A percentile compares a stretch with the other conserved stretches of the same genome.
phyloP scores from a whole-genome alignment of 139 green algal genomes.

The Pseudopediastrum boryanum region DNA sequence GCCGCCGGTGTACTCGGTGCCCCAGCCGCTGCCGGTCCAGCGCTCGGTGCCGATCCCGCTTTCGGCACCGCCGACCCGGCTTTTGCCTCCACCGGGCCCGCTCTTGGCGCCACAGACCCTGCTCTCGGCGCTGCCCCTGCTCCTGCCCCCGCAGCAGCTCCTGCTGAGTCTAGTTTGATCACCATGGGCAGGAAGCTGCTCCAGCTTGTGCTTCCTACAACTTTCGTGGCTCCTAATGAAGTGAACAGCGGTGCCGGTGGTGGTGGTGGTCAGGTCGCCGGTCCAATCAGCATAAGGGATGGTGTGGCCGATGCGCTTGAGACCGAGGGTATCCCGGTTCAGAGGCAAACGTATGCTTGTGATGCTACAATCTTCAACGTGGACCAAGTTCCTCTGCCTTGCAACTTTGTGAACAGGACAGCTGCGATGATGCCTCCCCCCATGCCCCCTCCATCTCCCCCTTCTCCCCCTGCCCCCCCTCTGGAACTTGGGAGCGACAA shows the following conservation, averaged over 20 bases:
- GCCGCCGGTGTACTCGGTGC: neutral
- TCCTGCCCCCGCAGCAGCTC: neutral
- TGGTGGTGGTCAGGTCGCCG: no score
- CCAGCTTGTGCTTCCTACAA: neutral
- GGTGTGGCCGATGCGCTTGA: constrained; percentile 4
- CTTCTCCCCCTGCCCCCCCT: no score
- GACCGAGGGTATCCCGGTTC: constrained; percentile 19
- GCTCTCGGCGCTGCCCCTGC: neutral
- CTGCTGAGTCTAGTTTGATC: neutral
- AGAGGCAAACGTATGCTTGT: constrained; percentile 11
- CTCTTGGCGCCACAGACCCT: neutral
- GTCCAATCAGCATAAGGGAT: constrained; percentile 23
- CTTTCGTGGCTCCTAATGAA: no score
- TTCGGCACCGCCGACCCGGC: neutral
- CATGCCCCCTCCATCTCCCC: no score
- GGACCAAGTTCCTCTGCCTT: constrained; percentile 31
- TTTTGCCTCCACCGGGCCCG: neutral
- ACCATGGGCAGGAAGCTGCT: neutral
- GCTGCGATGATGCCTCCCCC: neutral
- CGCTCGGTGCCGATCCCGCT: neutral
- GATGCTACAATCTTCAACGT: constrained; percentile 27
- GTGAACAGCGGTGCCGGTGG: no score
- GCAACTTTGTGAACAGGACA: constrained; percentile 37
- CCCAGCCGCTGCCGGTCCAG: neutral
- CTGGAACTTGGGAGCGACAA: no score